phyloP scores from a whole-genome alignment of 495 filamentous ascomycete genomes.

The Aspergillus sclerotioniger region DNA sequence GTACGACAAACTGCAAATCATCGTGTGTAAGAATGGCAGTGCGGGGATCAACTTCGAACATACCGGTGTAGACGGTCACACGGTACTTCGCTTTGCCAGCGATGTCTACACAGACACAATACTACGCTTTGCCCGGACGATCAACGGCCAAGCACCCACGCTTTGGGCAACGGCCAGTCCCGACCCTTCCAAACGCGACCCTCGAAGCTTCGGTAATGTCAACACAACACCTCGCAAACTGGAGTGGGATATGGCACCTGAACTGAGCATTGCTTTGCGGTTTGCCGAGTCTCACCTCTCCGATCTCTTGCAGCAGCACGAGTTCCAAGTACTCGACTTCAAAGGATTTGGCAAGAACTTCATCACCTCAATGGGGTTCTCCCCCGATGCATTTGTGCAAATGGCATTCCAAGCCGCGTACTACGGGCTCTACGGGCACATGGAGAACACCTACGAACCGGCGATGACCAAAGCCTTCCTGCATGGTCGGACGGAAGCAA shows the following conservation, averaged over 20 bases:
- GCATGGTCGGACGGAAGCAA: conserved; percentile 92
- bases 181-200: conserved; percentile 91
- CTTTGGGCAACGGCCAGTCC: conserved; percentile 90
- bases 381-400: conserved; percentile 95
- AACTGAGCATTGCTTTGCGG: conserved; percentile 84
- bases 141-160: conserved; percentile 90
- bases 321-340: conserved; percentile 92
- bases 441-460: conserved; percentile 95
- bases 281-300: conserved; percentile 95
- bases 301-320: conserved; percentile 93
- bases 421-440: conserved; percentile 91
- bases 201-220: conserved; percentile 89
- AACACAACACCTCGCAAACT: conserved; percentile 92
- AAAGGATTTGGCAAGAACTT: conserved; percentile 90
- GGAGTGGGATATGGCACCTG: conserved; percentile 96
- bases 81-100: conserved; percentile 90
- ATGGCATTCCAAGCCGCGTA: conserved; percentile 99
- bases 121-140: conserved; percentile 89
- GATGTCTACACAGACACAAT: conserved; percentile 99
- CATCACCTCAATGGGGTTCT: conserved; percentile 95
- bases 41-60: conserved; percentile 99
- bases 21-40: conserved; percentile 97
- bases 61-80: conserved; percentile 96
- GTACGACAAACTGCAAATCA: conserved; percentile 99
- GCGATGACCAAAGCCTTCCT: conserved; percentile 96